phyloP scores from a whole-genome alignment of 2,329 filamentous ascomycete genomes.

The Nothophaeocryptopus gaeumannii region DNA sequence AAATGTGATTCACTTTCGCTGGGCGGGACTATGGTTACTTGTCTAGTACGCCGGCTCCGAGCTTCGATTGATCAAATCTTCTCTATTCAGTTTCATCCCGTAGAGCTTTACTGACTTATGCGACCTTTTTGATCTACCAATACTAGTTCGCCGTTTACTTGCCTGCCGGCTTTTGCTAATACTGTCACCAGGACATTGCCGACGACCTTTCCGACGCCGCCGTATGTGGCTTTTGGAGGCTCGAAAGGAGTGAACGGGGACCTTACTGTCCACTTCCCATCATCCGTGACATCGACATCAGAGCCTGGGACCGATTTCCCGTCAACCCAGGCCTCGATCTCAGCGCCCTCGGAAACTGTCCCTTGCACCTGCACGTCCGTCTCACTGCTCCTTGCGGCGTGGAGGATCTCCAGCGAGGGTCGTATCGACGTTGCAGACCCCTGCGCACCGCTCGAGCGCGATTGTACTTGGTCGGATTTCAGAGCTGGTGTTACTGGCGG shows the following conservation, averaged over 20 bases:
- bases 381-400: slow-evolving; percentile 2
- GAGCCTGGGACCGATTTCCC: slow-evolving; percentile 1
- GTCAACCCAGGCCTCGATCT: slow-evolving; percentile 16
- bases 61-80: not conserved
- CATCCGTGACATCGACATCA: not conserved
- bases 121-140: slow-evolving; percentile 17
- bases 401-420: not conserved
- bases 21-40: not conserved
- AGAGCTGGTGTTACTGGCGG: slow-evolving; percentile 29
- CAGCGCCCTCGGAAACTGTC: not conserved
- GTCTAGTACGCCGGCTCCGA: not conserved
- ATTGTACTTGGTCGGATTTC: slow-evolving; percentile 18
- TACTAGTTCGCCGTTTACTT: slow-evolving; percentile 15
- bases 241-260: slow-evolving; percentile 19
- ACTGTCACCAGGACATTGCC: slow-evolving; percentile 25
- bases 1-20: slow-evolving; percentile 4
- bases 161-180: slow-evolving; percentile 8
- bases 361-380: slow-evolving; percentile 7
- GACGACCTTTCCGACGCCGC: slow-evolving; percentile 27
- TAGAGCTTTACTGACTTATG: not conserved
- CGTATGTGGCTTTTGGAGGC: slow-evolving; percentile 27
- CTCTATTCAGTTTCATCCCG: not conserved
- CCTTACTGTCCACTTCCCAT: slow-evolving; percentile 17
- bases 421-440: not conserved
- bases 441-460: not conserved